Conservation (phyloP, 1,284 basidiomycete species). For the Jaminaea rosea region DNA sequence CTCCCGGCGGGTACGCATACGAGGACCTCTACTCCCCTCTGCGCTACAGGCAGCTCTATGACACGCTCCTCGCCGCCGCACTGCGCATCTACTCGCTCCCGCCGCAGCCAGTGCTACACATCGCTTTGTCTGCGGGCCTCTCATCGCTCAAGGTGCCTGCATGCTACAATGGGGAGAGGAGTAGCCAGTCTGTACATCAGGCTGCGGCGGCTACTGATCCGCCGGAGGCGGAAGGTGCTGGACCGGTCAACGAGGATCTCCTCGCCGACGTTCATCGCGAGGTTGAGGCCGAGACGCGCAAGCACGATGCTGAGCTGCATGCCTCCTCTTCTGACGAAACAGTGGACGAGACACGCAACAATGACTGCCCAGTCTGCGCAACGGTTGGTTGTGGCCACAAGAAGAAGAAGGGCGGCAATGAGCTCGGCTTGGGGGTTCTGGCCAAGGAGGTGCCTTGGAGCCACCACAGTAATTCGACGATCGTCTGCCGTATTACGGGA, state of each 20-base stretch:
- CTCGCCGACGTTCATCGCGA: background rate
- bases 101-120: conserved; percentile 30
- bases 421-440: conserved; percentile 60
- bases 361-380: conserved; percentile 9
- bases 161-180: conserved; percentile 18
- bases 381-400: too few relatives aligned
- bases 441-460: conserved; percentile 77
- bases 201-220: background rate
- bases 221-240: background rate
- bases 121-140: conserved; percentile 38
- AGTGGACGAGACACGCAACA: conserved; percentile 1
- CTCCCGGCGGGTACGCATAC: conserved; percentile 14
- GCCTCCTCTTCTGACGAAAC: background rate
- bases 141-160: conserved; percentile 30
- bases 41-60: conserved; percentile 20
- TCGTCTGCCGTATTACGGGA: conserved; percentile 81
- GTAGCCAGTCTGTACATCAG: background rate
- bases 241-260: background rate
- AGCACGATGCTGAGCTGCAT: background rate
- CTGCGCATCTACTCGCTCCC: conserved; percentile 32
- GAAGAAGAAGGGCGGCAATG: too few relatives aligned
- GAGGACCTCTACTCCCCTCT: conserved; percentile 25
- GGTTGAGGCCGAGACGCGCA: background rate
- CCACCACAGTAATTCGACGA: conserved; percentile 88
- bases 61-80: conserved; percentile 21